Evolutionary conservation across 257 asterid species (phyloP), one percentile per base, ranked within the genome.

Genomic region (Ehretia macrophylla): DNA sequence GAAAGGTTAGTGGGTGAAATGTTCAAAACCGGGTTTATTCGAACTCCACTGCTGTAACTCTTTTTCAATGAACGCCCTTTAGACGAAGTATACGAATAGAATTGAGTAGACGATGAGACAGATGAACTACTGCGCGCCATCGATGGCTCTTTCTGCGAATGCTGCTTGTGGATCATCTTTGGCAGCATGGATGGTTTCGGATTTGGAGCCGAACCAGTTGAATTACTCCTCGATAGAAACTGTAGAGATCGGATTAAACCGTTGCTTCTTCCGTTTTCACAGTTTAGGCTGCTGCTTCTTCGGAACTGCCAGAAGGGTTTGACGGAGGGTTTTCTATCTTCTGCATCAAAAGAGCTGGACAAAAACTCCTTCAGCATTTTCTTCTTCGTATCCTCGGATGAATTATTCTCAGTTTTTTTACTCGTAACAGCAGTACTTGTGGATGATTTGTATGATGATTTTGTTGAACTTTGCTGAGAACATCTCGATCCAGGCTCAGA

Each of bases 151-250:
- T 52, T 52, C 35, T 21, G 38, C 10, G 57, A 52, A 52, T 19
- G 14, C 64, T 83, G 92, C 68, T 86, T 84, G 56, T 55, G 77
- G 58, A 68, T 64, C 1, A 58, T 76, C 23, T 75, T 84, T 0
- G 74, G 71, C 5, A 48, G 54, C 20, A 22, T 48, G 42, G 68
- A 46, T 14, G 77, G 70, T 17, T 81, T 89, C 11, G 79, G 81
- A 58, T 64, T 86, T 3, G 88, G 92, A 16, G 85, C 87, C 10
- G 97, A 86, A 4, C 95, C 95, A 11, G 97, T 89, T 16, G 97
- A 90, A 12, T 84, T 84, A 68, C 97, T 90, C 56, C 95, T 68
- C 0, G 84, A 66, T 38, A 90, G 74, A 44, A 86, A 83, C 54
- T 80, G 83, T 0, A 88, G 47, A 8, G 94, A 77, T 52, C 91